These are phyloP conservation scores for Verticillium nonalfalfae DNA, from an alignment of 2,329 filamentous ascomycete species.

Conservation along the genomic window DNA sequence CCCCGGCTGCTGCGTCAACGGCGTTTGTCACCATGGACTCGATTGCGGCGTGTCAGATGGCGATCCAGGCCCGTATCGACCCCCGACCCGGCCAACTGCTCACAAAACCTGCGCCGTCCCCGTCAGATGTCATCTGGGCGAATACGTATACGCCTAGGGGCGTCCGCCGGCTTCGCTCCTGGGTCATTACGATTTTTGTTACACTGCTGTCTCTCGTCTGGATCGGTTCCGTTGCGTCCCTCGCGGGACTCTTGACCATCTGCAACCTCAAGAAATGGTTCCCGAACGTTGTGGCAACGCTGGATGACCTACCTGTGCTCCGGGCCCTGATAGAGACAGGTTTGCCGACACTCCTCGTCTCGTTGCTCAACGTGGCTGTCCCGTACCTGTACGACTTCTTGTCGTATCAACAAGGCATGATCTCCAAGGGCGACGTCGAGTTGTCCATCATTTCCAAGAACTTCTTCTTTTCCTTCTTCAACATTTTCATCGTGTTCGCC, in stretches of 20 bases:
- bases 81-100: constrained; percentile 80
- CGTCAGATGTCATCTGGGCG: constrained; percentile 88
- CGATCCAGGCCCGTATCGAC: constrained; percentile 88
- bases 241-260: constrained; percentile 75
- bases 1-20: constrained; percentile 71
- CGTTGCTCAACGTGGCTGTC: constrained; percentile 80
- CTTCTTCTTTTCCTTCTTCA: constrained; percentile 99
- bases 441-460: constrained; percentile 96
- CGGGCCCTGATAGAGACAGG: constrained; percentile 80
- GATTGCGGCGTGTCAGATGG: constrained; percentile 89
- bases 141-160: constrained; percentile 81
- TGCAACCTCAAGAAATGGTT: constrained; percentile 71
- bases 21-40: constrained; percentile 98
- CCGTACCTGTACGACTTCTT: constrained; percentile 94
- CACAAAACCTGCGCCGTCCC: constrained; percentile 80
- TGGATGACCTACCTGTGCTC: constrained; percentile 63
- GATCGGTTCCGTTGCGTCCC: constrained; percentile 72
- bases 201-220: constrained; percentile 79
- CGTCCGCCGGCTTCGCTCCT: constrained; percentile 69
- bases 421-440: constrained; percentile 90
- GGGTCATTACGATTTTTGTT: constrained; percentile 80
- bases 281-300: constrained; percentile 60
- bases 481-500: constrained; percentile 94
- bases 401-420: constrained; percentile 87
- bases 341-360: constrained; percentile 77